Base-by-base conservation (phyloP, 176 grass and related monocot species). In the Panicum miliaceum region DNA sequence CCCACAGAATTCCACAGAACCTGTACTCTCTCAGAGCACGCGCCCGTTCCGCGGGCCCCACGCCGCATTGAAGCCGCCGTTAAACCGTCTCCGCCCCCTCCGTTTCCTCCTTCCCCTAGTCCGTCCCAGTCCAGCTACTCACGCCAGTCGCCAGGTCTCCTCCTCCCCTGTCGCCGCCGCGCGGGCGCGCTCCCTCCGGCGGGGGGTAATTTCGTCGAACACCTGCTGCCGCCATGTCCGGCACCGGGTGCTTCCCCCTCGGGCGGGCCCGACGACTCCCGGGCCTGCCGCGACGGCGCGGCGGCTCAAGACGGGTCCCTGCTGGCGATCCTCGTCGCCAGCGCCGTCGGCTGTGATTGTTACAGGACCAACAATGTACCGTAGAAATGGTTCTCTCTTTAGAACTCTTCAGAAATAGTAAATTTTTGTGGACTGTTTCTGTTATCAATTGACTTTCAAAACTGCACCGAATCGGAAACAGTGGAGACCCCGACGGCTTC, bases 271-370 rank as follows among this genome's bases (percentile, higher is more conserved):
- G 65, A 50, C 0, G 23, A 36, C 11, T 14, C 56, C 68, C 71
- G 76, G 43, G 86, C 45, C 6, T 90, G 81, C 61, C 90, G 96
- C 37, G 85, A 77, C 74, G 82, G 70, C 73, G 92, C 78, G 16
- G 77, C 84, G 86, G 72, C 84, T 54, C 75, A 88, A 84, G 85
- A 95, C 83, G 87, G 68, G 8, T 82, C 79, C 35, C 90, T 79
- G 64, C 87, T 85, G 0, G 82, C 82, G 64, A 94, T 90, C 79
- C 96, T 98, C 12, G 68, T 92, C 68, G 66, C 92, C 13, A 89
- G 90, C 80, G 94, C 96, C 41, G 77, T 98, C 20, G 93, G 80
- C 29, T n/a, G n/a, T n/a, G n/a, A n/a, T n/a, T n/a, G n/a, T n/a
- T n/a, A n/a, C n/a, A n/a, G n/a, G n/a, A n/a, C n/a, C n/a, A n/a